Base-by-base conservation (phyloP, 441 rosid species). In the Caryocar brasiliense region DNA sequence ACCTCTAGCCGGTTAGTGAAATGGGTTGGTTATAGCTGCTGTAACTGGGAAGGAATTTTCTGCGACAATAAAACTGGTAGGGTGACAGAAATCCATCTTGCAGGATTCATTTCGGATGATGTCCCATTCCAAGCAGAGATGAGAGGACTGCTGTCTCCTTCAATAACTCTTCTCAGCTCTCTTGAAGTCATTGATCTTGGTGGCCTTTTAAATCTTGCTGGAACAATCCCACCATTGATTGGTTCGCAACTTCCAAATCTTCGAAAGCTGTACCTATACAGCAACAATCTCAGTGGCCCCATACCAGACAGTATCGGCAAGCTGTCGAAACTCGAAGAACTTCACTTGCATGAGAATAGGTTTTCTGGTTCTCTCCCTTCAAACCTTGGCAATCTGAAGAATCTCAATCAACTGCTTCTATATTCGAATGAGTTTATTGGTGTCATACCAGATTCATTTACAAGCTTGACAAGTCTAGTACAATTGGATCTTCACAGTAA, bases 121-220 rank as follows among this genome's bases (percentile, higher is more conserved):
- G 59, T 36, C 7, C 11, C 55, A n/a, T 70, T 66, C 51, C 80
- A 72, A 27, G 64, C 82, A 0, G 65, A 58, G 59, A 71, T 80
- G 73, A 58, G 40, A 56, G 86, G 86, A 7, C 17, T 1, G 55
- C 36, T 80, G 26, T 74, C 80, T 37, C 72, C 78, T 28, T 74
- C 76, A 11, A 23, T 76, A 53, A 50, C 70, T 25, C 50, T 61
- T 29, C 58, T 74, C 54, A 61, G 59, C 42, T 74, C 59, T 26
- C 76, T 79, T 13, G 28, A 72, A 46, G 73, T 80, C 23, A 65
- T 80, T 24, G 75, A 79, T 65, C 79, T 79, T 19, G 79, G 86
- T 19, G 78, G 73, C 36, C 72, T 80, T 6, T 33, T 61, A 7
- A 65, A 54, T 19, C 70, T 76, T 7, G 25, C 67, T 3, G 86